Evolutionary conservation across 306 rosid species (phyloP), one percentile per base, ranked within the genome.

Genomic region (Adenanthera pavonina): DNA sequence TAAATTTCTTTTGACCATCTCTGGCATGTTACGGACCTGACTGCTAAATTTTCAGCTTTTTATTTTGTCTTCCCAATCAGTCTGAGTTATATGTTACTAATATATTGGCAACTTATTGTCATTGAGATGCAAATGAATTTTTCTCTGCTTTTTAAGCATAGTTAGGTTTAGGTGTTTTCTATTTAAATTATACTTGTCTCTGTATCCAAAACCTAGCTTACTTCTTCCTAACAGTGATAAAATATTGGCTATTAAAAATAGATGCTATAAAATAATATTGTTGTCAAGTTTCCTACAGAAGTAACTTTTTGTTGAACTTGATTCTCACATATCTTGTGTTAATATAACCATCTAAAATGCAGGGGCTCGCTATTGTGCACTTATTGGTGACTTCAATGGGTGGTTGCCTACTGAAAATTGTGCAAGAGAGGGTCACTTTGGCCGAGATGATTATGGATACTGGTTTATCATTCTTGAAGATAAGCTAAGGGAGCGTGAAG

Each of bases 301-400:
- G 19, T 61, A 48, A 8, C 7, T 34, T 54, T 38, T 78, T 20
- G 46, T 76, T 76, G 46, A 60, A 77, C 74, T 72, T 81, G 72
- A 46, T 80, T 69, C 67, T 36, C 75, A 48, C 62, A 71, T 68
- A 35, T 12, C 74, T 65, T 76, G 54, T 67, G 64, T 81, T 75
- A 73, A 72, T 66, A 36, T 43, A 77, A 81, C 72, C 78, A 44
- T 72, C 46, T 72, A 9, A 74, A 79, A 51, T 76, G 47, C 90
- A 95, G 99, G 99, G 76, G 96, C 98, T 86, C 98, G 97, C 73
- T 95, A 93, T 69, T 95, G 97, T 83, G 98, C 99, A 47, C 78
- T 95, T 82, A 54, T 91, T 52, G 97, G 92, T 72, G 98, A 95
- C 87, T 92, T 95, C 89, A 95, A 95, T 80, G 93, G 81, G 3